Conservation (phyloP, 768 basidiomycete genomes). For the Tricholoma saponaceum region DNA sequence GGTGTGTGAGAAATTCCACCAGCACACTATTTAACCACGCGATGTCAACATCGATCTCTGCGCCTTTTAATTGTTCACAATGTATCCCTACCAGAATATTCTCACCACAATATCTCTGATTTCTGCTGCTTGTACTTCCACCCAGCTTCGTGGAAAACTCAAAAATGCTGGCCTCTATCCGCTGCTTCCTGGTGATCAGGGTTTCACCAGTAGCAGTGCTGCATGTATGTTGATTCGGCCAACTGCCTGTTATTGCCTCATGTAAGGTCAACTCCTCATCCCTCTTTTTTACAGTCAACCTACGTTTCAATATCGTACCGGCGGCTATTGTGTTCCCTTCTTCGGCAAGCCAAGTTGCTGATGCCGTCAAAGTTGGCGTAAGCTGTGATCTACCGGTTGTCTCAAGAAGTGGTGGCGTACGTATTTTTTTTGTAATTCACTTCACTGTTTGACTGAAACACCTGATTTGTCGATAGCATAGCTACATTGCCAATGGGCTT, state of each 20-base stretch:
- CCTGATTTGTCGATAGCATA: constrained; percentile 25
- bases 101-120: background rate
- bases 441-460: background rate
- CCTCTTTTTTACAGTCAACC: background rate
- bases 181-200: background rate
- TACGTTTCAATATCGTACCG: background rate
- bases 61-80: background rate
- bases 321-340: background rate
- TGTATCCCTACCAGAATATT: background rate
- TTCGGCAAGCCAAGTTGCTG: background rate
- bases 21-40: background rate
- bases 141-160: background rate
- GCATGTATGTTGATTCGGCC: background rate
- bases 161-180: background rate
- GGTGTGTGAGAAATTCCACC: background rate
- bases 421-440: background rate
- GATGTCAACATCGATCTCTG: background rate
- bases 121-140: background rate
- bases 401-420: background rate
- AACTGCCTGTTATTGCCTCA: background rate
- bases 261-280: too few species aligned
- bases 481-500: constrained; percentile 40
- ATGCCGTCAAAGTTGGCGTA: background rate
- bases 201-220: background rate
- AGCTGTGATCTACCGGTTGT: background rate